These are phyloP conservation scores for Bryoerythrophyllum caledonicum DNA, from an alignment of 225 moss, liverwort and hornwort species.

Conservation along the genomic window DNA sequence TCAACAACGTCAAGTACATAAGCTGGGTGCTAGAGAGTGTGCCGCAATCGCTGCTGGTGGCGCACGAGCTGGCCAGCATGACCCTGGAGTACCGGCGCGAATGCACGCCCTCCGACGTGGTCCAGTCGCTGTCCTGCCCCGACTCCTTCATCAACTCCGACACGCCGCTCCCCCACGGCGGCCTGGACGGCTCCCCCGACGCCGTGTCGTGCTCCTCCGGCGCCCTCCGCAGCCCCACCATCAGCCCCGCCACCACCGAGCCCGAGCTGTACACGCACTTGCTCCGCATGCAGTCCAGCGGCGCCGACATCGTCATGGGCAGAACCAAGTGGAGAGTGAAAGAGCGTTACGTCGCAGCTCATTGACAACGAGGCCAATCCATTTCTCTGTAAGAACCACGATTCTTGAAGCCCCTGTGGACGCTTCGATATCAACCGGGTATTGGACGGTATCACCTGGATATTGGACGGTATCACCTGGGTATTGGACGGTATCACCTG, in stretches of 20 bases:
- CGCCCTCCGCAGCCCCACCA: slow-evolving; percentile 52
- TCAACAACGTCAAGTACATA: slow-evolving; percentile 81
- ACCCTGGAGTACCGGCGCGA: slow-evolving; percentile 73
- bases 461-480: too few relatives aligned
- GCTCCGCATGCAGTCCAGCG: slow-evolving; percentile 68
- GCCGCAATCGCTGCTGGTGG: slow-evolving; percentile 61
- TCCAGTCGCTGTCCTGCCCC: slow-evolving; percentile 69
- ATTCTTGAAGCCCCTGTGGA: not conserved
- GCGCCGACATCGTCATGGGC: slow-evolving; percentile 67
- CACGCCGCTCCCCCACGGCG: slow-evolving; percentile 36
- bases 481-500: too few relatives aligned
- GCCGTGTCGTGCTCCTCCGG: slow-evolving; percentile 72
- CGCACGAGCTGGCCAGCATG: slow-evolving; percentile 71
- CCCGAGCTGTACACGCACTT: slow-evolving; percentile 65
- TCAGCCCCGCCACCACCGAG: slow-evolving; percentile 27
- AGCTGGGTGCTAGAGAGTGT: slow-evolving; percentile 89
- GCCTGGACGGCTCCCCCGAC: slow-evolving; percentile 68
- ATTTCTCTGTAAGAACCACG: not conserved
- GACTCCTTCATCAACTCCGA: slow-evolving; percentile 26
- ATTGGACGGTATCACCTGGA: too few relatives aligned
- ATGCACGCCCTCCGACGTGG: slow-evolving; percentile 65
- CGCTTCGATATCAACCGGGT: too few relatives aligned
- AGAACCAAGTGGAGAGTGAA: slow-evolving; percentile 74
- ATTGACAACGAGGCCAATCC: not conserved
- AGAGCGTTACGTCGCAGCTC: slow-evolving; percentile 39